phyloP scores from a whole-genome alignment of 2,329 filamentous ascomycete genomes.

The Monosporascus sp. region DNA sequence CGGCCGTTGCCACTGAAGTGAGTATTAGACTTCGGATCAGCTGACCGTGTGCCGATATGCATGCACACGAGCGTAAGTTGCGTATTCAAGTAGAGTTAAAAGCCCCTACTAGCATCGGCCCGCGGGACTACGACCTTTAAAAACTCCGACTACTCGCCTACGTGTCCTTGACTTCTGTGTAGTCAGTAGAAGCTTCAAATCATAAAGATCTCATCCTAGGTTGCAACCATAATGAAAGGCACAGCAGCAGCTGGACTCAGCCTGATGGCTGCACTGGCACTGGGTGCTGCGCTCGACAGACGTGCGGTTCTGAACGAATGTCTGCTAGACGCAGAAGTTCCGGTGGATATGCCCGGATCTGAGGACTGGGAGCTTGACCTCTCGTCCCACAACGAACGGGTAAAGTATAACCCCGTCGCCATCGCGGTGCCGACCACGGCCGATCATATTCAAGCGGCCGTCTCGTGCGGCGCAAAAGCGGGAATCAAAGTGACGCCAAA shows the following conservation, averaged over 20 bases:
- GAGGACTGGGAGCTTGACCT: constrained; percentile 23
- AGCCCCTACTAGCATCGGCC: neutral
- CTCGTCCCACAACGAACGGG: constrained; percentile 23
- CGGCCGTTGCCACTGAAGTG: neutral
- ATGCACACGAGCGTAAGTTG: neutral
- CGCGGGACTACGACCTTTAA: neutral
- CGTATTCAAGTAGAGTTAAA: neutral
- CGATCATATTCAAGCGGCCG: constrained; percentile 37
- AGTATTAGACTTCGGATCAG: neutral
- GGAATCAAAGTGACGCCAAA: constrained; percentile 39
- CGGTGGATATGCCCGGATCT: constrained; percentile 19
- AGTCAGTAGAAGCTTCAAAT: neutral
- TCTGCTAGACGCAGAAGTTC: constrained; percentile 15
- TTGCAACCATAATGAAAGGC: neutral
- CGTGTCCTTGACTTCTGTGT: neutral
- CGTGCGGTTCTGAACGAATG: constrained; percentile 23
- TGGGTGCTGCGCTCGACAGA: constrained; percentile 17
- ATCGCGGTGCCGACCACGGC: constrained; percentile 36
- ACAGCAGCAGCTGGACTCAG: constrained; percentile 17
- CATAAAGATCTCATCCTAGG: neutral
- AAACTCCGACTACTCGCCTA: neutral
- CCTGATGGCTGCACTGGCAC: constrained; percentile 16
- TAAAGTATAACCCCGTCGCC: constrained; percentile 29
- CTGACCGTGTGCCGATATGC: neutral
- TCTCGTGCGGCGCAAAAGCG: constrained; percentile 35